Evolutionary conservation across 1,284 basidiomycete species (phyloP), one percentile per base, ranked within the genome.

Genomic region (Sutorius eximius): DNA sequence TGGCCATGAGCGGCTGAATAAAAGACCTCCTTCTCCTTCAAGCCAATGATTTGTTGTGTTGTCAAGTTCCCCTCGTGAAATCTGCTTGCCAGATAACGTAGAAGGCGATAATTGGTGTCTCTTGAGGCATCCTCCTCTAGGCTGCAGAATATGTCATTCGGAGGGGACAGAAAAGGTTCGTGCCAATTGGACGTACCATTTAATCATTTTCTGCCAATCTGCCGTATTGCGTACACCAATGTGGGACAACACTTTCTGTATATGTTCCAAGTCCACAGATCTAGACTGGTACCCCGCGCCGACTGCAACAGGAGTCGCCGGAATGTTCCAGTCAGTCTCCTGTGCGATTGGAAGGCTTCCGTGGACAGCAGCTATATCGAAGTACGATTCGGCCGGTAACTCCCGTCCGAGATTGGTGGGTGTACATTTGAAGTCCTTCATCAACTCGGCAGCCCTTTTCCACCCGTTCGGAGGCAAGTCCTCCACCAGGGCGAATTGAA

Each of bases 371-470:
- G 55, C 65, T 10, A 56, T 56, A 2, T 49, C 51, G 15, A 70
- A 70, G 20, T 67, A 70, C 13, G 64, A 64, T 1, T 63, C 36
- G 18, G 22, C 5, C 11, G 68, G 66, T 0, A 24, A 30, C 41
- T 13, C 20, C 12, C 33, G 22, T 27, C 66, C 68, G 24, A 16
- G 30, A 22, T 54, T 61, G 7, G 95, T 96, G 1, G 94, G 94
- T n/a, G 98, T 83, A 66, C 93, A 95, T 1, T 85, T 58, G 38
- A 88, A 78, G n/a, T n/a, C n/a, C n/a, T n/a, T n/a, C n/a, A n/a
- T n/a, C n/a, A n/a, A n/a, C n/a, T n/a, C n/a, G n/a, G n/a, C n/a
- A n/a, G n/a, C n/a, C n/a, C n/a, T n/a, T n/a, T n/a, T n/a, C n/a
- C n/a, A n/a, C n/a, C n/a, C n/a, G n/a, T n/a, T n/a, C n/a, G n/a